These are phyloP conservation scores for Pythium phragmitis DNA, from an alignment of 352 stramenopile genomes.

Conservation along the genomic window DNA sequence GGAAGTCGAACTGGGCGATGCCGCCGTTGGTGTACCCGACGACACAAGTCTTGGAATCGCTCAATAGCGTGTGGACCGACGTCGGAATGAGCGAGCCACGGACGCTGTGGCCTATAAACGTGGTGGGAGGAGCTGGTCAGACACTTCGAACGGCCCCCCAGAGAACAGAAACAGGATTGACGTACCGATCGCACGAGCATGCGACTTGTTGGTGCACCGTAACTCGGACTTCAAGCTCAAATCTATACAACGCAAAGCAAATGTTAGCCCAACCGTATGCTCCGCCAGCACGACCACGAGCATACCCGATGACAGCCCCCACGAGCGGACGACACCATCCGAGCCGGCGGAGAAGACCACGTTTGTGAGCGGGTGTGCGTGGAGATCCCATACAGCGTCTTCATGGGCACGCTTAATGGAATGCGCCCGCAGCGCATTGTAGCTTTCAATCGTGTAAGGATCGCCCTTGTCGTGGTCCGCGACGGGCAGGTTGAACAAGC, in stretches of 20 bases:
- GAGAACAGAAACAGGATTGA: background rate
- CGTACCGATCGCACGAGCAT: conserved; percentile 51
- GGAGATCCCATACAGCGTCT: conserved; percentile 80
- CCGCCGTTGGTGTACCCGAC: conserved; percentile 75
- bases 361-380: conserved; percentile 81
- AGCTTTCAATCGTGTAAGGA: conserved; percentile 69
- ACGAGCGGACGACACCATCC: conserved; percentile 77
- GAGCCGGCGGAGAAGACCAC: conserved; percentile 78
- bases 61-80: conserved; percentile 66
- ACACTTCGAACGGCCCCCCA: background rate
- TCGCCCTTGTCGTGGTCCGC: conserved; percentile 66
- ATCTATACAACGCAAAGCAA: conserved; percentile 36
- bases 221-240: conserved; percentile 76
- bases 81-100: conserved; percentile 63
- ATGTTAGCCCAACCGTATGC: background rate
- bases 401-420: conserved; percentile 74
- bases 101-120: conserved; percentile 34
- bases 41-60: conserved; percentile 77
- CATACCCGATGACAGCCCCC: conserved; percentile 72
- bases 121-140: background rate
- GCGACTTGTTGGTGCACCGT: conserved; percentile 46
- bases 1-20: conserved; percentile 74
- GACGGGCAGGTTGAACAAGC: conserved; percentile 58
- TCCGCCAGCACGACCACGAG: background rate
- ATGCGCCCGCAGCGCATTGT: conserved; percentile 68